A percentile compares a stretch with the other conserved stretches of the same genome.
Conservation (phyloP, 305 asterid species). For the Solanum hybrid region DNA sequence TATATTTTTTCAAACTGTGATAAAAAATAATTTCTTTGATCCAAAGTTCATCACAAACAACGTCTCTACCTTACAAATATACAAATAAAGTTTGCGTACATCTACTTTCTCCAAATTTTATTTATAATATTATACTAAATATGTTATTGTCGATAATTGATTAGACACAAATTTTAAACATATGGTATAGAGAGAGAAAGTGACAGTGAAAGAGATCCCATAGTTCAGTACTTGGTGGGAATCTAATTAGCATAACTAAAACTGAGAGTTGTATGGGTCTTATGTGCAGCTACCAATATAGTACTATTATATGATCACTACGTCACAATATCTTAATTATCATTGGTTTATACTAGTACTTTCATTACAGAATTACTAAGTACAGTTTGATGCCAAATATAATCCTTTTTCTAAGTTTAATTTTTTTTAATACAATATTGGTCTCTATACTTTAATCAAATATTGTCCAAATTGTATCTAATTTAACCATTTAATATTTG, state of each 20-base stretch:
- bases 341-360: background rate
- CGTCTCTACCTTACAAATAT: background rate
- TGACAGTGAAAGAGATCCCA: background rate
- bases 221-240: background rate
- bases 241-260: background rate
- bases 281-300: background rate
- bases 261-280: conserved; percentile 2
- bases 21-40: background rate
- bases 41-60: background rate
- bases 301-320: background rate
- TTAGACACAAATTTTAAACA: no score
- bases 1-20: background rate
- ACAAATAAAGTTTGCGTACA: background rate
- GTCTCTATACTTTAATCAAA: background rate
- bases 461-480: no score
- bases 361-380: background rate
- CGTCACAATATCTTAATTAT: background rate
- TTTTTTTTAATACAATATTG: background rate
- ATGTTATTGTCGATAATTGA: no score
- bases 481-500: background rate
- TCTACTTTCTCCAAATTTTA: no score
- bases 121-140: no score
- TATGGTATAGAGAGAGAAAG: background rate
- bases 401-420: background rate
- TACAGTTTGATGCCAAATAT: background rate